These are phyloP conservation scores for Tetrahymena malaccensis DNA, from an alignment of 73 alveolate genomes.

Conservation along the genomic window DNA sequence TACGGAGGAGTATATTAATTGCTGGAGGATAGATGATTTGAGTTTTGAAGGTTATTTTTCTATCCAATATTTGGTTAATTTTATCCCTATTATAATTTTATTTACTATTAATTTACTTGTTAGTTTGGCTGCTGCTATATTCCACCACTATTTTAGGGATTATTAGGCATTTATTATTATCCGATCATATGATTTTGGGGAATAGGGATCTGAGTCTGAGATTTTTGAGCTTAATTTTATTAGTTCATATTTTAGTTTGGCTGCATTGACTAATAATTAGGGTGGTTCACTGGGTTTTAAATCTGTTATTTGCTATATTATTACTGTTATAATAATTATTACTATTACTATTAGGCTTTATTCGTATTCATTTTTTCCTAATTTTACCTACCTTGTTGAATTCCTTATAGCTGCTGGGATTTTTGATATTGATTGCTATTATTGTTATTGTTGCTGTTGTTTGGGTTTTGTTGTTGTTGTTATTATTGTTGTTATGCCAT, in stretches of 20 bases:
- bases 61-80: not conserved
- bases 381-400: not conserved
- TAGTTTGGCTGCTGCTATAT: no score
- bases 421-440: no score
- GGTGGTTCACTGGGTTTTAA: no score
- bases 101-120: not conserved
- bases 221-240: not conserved
- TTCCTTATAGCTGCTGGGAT: not conserved
- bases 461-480: not conserved
- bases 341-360: no score
- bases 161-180: no score
- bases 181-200: not conserved
- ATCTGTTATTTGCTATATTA: no score
- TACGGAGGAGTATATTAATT: not conserved
- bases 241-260: not conserved
- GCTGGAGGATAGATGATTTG: not conserved
- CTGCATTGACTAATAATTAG: not conserved
- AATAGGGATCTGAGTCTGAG: not conserved
- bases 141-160: not conserved
- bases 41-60: not conserved
- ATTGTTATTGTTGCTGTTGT: not conserved
- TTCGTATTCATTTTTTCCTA: not conserved
- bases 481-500: not conserved
- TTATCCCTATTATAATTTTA: not conserved
- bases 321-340: no score